These are phyloP conservation scores for Aspergillus fijiensis DNA, from an alignment of 2,329 filamentous ascomycete species.

Conservation along the genomic window DNA sequence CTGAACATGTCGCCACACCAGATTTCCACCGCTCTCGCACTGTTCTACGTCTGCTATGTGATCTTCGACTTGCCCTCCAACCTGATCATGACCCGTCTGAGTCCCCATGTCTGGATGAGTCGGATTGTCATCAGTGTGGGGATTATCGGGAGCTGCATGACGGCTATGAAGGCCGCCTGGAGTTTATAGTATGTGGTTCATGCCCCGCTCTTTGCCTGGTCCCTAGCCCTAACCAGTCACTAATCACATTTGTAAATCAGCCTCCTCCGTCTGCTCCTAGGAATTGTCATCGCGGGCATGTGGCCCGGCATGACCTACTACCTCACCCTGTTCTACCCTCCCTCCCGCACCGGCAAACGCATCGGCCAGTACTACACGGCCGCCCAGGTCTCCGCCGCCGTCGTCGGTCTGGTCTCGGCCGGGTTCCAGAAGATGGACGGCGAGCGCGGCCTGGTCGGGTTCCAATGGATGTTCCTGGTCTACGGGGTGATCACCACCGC, in stretches of 20 bases:
- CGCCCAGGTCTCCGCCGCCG: conserved; percentile 81
- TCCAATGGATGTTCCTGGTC: conserved; percentile 74
- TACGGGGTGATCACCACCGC: conserved; percentile 75
- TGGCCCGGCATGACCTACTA: conserved; percentile 97
- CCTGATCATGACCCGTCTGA: conserved; percentile 80
- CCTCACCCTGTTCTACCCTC: conserved; percentile 86
- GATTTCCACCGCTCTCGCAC: conserved; percentile 76
- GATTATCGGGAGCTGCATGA: conserved; percentile 78
- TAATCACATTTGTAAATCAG: conserved; percentile 16
- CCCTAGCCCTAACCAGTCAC: neutral
- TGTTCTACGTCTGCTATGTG: conserved; percentile 93
- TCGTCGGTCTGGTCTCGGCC: conserved; percentile 84
- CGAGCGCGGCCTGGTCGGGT: conserved; percentile 68
- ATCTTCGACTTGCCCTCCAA: conserved; percentile 88
- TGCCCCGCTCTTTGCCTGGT: neutral
- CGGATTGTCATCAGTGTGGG: conserved; percentile 86
- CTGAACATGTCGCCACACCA: conserved; percentile 71
- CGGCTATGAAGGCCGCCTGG: conserved; percentile 78
- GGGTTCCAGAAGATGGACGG: conserved; percentile 93
- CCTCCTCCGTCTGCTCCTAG: conserved; percentile 79
- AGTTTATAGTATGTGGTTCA: conserved; percentile 66
- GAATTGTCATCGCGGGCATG: conserved; percentile 86
- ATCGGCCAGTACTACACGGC: conserved; percentile 91
- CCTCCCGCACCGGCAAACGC: conserved; percentile 78
- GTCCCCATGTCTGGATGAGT: conserved; percentile 87